Percentiles rank a stretch among this genome's conserved stretches.
Conservation (phyloP, 768 basidiomycete genomes). For the Mycena belliarum region DNA sequence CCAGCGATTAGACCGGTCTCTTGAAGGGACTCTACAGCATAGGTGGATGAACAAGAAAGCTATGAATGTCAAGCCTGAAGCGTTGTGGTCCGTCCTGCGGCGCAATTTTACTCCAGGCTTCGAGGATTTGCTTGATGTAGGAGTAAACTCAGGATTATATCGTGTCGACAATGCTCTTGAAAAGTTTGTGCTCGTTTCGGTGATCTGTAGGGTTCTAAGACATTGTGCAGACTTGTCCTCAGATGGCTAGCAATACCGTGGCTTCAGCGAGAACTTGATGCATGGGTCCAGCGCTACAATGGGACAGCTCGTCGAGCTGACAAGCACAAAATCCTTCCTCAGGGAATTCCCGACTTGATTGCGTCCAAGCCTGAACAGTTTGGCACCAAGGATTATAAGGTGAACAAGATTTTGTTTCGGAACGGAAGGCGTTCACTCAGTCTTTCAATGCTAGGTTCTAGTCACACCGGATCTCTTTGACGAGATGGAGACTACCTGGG, state of each 20-base stretch:
- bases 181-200: too few species aligned
- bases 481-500: conserved; percentile 22
- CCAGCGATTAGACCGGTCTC: conserved; percentile 39
- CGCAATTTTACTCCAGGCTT: background rate
- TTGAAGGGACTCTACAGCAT: conserved; percentile 42
- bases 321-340: conserved; percentile 39
- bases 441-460: background rate
- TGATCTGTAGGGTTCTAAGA: too few species aligned
- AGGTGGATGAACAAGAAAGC: conserved; percentile 28
- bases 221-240: conserved; percentile 36
- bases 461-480: conserved; percentile 3
- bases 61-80: conserved; percentile 38
- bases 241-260: conserved; percentile 43
- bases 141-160: too few species aligned
- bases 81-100: background rate
- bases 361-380: conserved; percentile 28
- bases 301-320: conserved; percentile 25
- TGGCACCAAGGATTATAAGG: conserved; percentile 36
- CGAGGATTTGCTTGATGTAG: background rate
- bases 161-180: too few species aligned
- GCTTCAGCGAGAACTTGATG: conserved; percentile 40
- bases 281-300: conserved; percentile 27
- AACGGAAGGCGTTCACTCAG: too few species aligned
- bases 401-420: too few species aligned
- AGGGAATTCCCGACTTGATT: conserved; percentile 40